Evolutionary conservation across 805 yeast genomes (phyloP).

Genomic region (Jamesozyma hellenica): DNA sequence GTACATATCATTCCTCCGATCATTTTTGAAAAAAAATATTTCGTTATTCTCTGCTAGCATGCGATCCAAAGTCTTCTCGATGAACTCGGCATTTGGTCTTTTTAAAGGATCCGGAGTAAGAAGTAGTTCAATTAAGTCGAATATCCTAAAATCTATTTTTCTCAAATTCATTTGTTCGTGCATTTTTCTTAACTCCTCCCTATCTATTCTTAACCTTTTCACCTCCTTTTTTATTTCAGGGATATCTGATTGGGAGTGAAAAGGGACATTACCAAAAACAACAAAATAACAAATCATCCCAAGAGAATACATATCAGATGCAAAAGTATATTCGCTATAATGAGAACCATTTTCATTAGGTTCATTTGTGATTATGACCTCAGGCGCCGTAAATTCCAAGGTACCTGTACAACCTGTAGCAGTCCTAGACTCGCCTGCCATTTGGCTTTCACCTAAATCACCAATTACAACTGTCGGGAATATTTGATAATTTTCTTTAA

Average conservation of each 20-base stretch:
- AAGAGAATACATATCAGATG: slow-evolving; percentile 71
- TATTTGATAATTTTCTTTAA: background rate
- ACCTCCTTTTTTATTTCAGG: slow-evolving; percentile 30
- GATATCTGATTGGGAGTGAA: slow-evolving; percentile 23
- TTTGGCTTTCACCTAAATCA: slow-evolving; percentile 83
- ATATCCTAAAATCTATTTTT: slow-evolving; percentile 24
- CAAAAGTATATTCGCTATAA: slow-evolving; percentile 51
- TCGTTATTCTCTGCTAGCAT: slow-evolving; percentile 3
- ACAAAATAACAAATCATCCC: slow-evolving; percentile 75
- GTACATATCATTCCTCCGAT: background rate
- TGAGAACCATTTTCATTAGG: slow-evolving; percentile 1
- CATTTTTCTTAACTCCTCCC: slow-evolving; percentile 8
- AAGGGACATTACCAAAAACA: slow-evolving; percentile 66
- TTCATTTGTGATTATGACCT: slow-evolving; percentile 36
- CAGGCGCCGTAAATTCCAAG: slow-evolving; percentile 81
- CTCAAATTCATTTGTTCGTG: slow-evolving; percentile 14
- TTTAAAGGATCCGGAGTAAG: slow-evolving; percentile 28
- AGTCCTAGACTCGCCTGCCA: slow-evolving; percentile 51
- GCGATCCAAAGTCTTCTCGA: slow-evolving; percentile 26
- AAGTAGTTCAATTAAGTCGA: slow-evolving; percentile 33
- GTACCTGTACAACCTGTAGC: slow-evolving; percentile 87
- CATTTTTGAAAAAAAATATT: background rate
- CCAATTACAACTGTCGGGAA: slow-evolving; percentile 71
- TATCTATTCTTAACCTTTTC: slow-evolving; percentile 21
- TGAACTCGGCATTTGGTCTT: slow-evolving; percentile 38